phyloP scores from a whole-genome alignment of 1,284 basidiomycete genomes.

The Ceratobasidium sp. region DNA sequence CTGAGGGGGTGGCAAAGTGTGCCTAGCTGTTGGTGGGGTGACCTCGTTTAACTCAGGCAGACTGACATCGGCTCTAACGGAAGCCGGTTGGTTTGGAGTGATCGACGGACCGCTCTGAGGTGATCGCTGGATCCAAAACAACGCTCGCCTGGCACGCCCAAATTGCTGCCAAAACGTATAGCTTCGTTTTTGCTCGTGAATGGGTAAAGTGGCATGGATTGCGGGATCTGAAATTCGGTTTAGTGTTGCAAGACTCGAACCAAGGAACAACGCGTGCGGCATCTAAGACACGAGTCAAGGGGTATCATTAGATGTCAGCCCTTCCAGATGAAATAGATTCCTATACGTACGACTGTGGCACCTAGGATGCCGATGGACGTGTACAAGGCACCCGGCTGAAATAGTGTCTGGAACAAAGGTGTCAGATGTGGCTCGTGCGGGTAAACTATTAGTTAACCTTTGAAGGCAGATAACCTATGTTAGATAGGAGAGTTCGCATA shows the following conservation, averaged over 20 bases:
- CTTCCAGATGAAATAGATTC: background rate
- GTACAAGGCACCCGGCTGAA: slow-evolving; percentile 76
- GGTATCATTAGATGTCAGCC: slow-evolving; percentile 33
- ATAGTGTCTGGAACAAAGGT: slow-evolving; percentile 61
- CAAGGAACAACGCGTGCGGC: slow-evolving; percentile 93
- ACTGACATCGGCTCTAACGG: background rate
- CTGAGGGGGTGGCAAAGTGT: background rate
- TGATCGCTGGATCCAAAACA: slow-evolving; percentile 31
- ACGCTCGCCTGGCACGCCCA: slow-evolving; percentile 19
- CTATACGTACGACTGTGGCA: slow-evolving; percentile 71
- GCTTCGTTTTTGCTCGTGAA: slow-evolving; percentile 17
- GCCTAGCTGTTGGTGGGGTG: background rate
- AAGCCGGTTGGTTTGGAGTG: background rate
- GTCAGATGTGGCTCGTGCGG: background rate
- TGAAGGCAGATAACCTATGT: slow-evolving; percentile 32
- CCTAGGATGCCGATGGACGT: slow-evolving; percentile 85
- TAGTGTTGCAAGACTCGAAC: slow-evolving; percentile 85
- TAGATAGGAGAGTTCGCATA: background rate
- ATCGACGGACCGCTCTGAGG: background rate
- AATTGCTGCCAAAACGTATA: slow-evolving; percentile 38
- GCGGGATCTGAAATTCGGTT: slow-evolving; percentile 63
- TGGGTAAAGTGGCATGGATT: background rate
- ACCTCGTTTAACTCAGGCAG: slow-evolving; percentile 11
- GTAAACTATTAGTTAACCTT: slow-evolving; percentile 20
- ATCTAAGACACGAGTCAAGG: slow-evolving; percentile 48